These are phyloP conservation scores for Austropuccinia psidii DNA, from an alignment of 1,284 basidiomycete species.

Conservation along the genomic window DNA sequence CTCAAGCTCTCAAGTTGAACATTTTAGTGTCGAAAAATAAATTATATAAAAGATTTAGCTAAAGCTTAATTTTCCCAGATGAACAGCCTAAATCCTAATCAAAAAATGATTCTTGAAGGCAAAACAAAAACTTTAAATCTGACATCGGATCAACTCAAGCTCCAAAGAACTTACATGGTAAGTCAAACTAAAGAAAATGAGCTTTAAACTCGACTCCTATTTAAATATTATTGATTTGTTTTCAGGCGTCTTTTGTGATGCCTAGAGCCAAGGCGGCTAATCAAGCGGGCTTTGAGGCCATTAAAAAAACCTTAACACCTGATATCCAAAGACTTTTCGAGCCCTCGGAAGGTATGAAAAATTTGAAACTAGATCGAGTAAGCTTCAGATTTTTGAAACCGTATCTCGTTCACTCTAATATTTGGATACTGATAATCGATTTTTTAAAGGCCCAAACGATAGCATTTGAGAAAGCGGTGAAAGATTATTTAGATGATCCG, in stretches of 20 bases:
- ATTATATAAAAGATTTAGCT: background rate
- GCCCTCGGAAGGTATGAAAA: conserved; percentile 24
- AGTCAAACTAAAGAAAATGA: background rate
- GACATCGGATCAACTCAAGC: background rate
- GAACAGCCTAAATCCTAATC: conserved; percentile 23
- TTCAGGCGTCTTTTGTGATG: conserved; percentile 17
- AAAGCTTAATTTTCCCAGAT: background rate
- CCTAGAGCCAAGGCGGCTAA: conserved; percentile 3
- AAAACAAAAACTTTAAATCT: background rate
- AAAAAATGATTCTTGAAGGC: conserved; percentile 25
- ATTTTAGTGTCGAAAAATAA: too few relatives aligned
- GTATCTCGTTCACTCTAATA: too few relatives aligned
- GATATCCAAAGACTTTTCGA: conserved; percentile 21
- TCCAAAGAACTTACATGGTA: conserved; percentile 20
- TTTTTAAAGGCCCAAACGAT: too few relatives aligned
- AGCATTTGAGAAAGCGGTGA: too few relatives aligned
- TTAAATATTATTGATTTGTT: background rate
- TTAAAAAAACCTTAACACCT: conserved; percentile 19
- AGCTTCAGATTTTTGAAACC: too few relatives aligned
- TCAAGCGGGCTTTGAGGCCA: conserved; percentile 25
- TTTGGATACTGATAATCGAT: too few relatives aligned
- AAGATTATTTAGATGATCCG: too few relatives aligned
- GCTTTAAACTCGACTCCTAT: background rate
- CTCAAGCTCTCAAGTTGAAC: background rate
- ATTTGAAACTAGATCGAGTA: background rate